Percentiles rank a stretch among this genome's conserved stretches.
phyloP scores from a whole-genome alignment of 2,329 filamentous ascomycete species.

The Botrytis squamosa region DNA sequence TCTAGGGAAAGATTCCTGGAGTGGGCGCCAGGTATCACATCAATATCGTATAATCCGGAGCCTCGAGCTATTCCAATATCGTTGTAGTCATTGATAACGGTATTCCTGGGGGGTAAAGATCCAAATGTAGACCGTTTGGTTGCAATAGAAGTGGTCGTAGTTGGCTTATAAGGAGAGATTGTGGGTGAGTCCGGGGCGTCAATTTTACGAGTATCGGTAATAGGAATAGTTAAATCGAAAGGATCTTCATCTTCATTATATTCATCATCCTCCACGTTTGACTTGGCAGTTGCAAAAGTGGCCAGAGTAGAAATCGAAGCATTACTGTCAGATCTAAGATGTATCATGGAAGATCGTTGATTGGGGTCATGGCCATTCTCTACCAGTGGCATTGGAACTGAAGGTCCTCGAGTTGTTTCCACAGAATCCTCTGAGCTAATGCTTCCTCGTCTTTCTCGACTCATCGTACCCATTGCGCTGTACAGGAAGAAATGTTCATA shows the following conservation, averaged over 20 bases:
- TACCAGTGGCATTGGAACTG: conserved; percentile 22
- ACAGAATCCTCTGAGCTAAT: conserved; percentile 59
- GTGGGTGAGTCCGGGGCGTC: neutral
- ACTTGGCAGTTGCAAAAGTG: conserved; percentile 63
- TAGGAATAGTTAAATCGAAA: neutral
- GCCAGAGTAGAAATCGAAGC: conserved; percentile 60
- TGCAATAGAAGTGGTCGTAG: conserved; percentile 26
- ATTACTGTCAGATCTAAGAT: conserved; percentile 54
- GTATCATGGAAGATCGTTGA: conserved; percentile 32
- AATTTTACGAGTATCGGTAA: neutral
- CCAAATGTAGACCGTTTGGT: conserved; percentile 38
- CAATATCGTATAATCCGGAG: conserved; percentile 26
- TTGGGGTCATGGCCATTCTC: conserved; percentile 22
- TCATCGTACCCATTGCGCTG: conserved; percentile 81
- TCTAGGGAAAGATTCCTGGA: conserved; percentile 40
- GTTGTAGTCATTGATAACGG: conserved; percentile 21
- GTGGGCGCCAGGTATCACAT: conserved; percentile 54
- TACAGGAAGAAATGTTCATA: conserved; percentile 96
- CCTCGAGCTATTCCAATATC: conserved; percentile 23
- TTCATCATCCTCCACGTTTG: conserved; percentile 45
- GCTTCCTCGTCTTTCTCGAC: conserved; percentile 51
- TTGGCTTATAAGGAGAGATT: conserved; percentile 10
- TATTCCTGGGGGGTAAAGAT: conserved; percentile 22
- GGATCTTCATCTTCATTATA: conserved; percentile 42
- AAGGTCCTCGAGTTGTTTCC: conserved; percentile 56